Base-by-base conservation (phyloP, 2,329 filamentous ascomycete species). In the Blastomyces parvus region DNA sequence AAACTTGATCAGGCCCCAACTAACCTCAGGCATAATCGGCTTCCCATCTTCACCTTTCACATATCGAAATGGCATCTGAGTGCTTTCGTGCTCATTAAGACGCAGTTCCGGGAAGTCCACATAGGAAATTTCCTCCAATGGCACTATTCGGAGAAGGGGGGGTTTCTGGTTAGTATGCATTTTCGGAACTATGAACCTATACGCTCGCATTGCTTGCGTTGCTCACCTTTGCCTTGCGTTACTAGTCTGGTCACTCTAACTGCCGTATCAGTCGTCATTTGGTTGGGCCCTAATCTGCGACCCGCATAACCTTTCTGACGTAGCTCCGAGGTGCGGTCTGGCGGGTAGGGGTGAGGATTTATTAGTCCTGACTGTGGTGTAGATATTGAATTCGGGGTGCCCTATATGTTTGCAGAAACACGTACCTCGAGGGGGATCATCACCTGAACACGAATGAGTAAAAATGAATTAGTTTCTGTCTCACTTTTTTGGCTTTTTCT, bases 181-280 rank as follows among this genome's bases (percentile, higher is more conserved):
- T 27, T 33, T 59, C 42, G 9, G 9, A 25, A 55, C 38, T 9
- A 22, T 13, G n/a, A 19, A 33, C 33, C n/a, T 19, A 19, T 11
- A 40, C 19, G n/a, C 60, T 11, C 22, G 40, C 55, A 19, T 50
- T 9, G 25, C 25, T 19, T 17, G 14, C n/a, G 7, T 46, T 11
- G 25, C 83, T 67, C 77, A 95, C 92, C 84, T 79, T 88, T 88
- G 67, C 92, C 85, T 71, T 96, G 89, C 13, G 92, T 86, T 6
- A 97, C 89, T 69, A 95, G 88, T 67, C 94, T 85, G 40, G 94
- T 97, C 55, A 97, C 93, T 68, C 94, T 84, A 60, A 97, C 94
- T 4, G 94, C 94, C 25, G 94, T 99, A 74, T 99, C 94, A 4
- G 94, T 99, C 2, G 94, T 97, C 93, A 99, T 97, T 77, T 99